These are phyloP conservation scores for Cladorrhinum samala DNA, from an alignment of 495 filamentous ascomycete species.

Conservation along the genomic window DNA sequence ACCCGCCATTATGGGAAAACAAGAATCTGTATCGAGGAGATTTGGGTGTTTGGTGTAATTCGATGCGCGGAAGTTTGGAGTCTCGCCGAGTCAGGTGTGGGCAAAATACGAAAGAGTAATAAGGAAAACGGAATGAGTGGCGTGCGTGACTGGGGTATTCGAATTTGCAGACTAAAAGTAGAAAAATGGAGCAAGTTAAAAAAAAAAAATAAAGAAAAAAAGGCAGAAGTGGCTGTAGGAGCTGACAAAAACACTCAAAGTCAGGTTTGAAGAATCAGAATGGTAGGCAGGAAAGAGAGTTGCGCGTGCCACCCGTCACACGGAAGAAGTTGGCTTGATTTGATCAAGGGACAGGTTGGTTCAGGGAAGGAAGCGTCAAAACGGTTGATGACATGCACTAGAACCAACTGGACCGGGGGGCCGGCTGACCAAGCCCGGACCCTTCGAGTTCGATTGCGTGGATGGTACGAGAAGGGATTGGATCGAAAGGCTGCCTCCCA, in stretches of 20 bases:
- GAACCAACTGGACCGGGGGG: neutral
- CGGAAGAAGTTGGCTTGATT: no score
- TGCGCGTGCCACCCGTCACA: neutral
- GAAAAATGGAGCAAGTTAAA: no score
- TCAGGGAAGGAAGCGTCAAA: neutral
- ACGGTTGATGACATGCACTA: neutral
- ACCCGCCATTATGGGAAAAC: conserved; percentile 60
- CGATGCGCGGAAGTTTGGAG: neutral
- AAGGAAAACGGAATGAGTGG: conserved; percentile 2
- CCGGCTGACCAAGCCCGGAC: conserved; percentile 14
- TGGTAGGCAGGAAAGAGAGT: neutral
- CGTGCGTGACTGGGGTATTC: neutral
- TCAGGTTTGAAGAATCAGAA: neutral
- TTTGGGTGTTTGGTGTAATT: neutral
- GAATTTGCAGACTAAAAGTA: no score
- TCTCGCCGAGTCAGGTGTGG: no score
- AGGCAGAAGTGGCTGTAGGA: conserved; percentile 12
- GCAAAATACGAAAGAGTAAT: conserved; percentile 6
- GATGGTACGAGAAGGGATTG: neutral
- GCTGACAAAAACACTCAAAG: conserved; percentile 7
- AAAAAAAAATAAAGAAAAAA: conserved; percentile 8
- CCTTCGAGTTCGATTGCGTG: conserved; percentile 3
- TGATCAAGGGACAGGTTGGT: neutral
- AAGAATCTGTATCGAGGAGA: neutral
- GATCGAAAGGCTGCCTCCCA: conserved; percentile 8